Evolutionary conservation across 2,329 filamentous ascomycete species (phyloP), one percentile per base, ranked within the genome.

Genomic region (Westerdykella ornata): DNA sequence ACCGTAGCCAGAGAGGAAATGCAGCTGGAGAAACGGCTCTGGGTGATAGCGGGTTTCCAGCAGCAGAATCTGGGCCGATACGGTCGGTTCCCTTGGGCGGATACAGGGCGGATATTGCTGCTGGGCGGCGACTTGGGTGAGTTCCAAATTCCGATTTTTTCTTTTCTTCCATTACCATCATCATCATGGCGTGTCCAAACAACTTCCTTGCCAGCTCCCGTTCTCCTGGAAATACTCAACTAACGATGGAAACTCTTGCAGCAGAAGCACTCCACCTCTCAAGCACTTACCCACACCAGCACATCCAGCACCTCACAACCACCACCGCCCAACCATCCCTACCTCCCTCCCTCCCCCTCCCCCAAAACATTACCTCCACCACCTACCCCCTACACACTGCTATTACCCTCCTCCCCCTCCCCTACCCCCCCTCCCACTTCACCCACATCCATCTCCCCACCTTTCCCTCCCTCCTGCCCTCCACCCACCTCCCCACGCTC

Each of bases 21-120:
- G 15, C 75, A 76, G 43, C 65, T 77, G 36, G 73, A 77, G 46
- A 76, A 77, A 54, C 77, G 78, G 51, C 63, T 75, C 31, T 82
- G 78, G 78, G 74, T 87, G 66, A 67, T 82, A 26, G 79, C 74
- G 19, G 72, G 72, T 1, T 63, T 84, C 39, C 70, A 61, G 37
- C 51, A 62, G 29, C 68, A 69, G 22, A 61, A 52, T 35, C 39
- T 56, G 39, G 56, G 56, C 30, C 56, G 48, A 28, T 51, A 45
- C 29, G 52, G 44, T 36, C 45, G 46, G 36, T 35, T 45, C 34
- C 54, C 58, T 38, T 51, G 51, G 46, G 45, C 57, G 42, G 52
- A 60, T 40, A 63, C 56, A 8, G 59, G 60, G 6, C 62, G 56
- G 38, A 60, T 65, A 37, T 46, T 68, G 29, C 64, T 68, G 45